Percentiles rank a stretch among this genome's conserved stretches.
phyloP scores from a whole-genome alignment of 2,329 filamentous ascomycete genomes.

The Pyrenophora teres region DNA sequence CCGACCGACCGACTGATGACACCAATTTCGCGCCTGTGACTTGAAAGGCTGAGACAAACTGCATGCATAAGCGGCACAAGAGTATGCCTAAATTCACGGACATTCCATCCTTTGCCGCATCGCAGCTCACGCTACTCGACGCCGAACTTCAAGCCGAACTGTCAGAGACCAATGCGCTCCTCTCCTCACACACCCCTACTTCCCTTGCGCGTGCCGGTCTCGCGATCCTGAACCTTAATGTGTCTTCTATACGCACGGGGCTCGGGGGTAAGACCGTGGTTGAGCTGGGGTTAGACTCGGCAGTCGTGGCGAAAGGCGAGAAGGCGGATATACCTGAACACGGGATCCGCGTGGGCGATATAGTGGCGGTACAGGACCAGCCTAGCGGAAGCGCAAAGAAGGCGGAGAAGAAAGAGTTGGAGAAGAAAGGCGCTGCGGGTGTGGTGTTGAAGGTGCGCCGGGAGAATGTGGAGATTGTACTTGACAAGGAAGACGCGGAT shows the following conservation, averaged over 20 bases:
- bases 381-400: conserved; percentile 72
- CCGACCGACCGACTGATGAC: neutral
- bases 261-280: conserved; percentile 89
- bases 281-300: conserved; percentile 76
- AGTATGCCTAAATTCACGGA: conserved; percentile 50
- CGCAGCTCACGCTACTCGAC: conserved; percentile 72
- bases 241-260: conserved; percentile 80
- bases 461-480: conserved; percentile 65
- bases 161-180: conserved; percentile 68
- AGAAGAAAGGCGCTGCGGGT: conserved; percentile 69
- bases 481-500: conserved; percentile 67
- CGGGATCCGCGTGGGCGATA: conserved; percentile 76
- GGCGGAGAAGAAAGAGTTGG: conserved; percentile 71
- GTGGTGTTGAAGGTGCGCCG: conserved; percentile 70
- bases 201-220: conserved; percentile 77
- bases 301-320: conserved; percentile 57
- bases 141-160: conserved; percentile 74
- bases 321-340: conserved; percentile 70
- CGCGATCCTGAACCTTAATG: conserved; percentile 74
- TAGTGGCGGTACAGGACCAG: conserved; percentile 77
- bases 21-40: neutral
- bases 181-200: conserved; percentile 69
- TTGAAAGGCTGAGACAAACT: neutral
- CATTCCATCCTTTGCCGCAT: conserved; percentile 69
- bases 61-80: neutral